Evolutionary conservation across 2,329 filamentous ascomycete species (phyloP), one percentile per base, ranked within the genome.

Genomic region (Aspergillus sp.): DNA sequence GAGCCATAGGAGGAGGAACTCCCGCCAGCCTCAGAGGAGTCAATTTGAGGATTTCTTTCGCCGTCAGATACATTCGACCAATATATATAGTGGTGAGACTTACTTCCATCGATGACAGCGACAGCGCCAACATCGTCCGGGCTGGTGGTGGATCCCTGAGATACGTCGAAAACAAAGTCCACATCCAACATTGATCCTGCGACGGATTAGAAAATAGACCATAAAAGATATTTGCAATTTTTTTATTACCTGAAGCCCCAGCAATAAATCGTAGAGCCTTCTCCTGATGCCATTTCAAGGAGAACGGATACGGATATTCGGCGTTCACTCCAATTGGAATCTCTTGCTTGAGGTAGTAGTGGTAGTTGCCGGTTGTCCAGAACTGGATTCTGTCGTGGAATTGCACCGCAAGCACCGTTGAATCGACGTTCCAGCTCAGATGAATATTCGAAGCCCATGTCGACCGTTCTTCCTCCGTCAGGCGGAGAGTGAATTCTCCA

Each of bases 331-430:
- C 68, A 6, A 83, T 78, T 6, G 80, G 77, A 6, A 97, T 82
- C 72, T 97, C 92, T 74, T 97, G 92, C 79, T 99, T 99, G 15
- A 99, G 82, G 74, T 98, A 98, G 86, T 95, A 99, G 73, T 98
- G 91, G 68, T 99, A 99, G 74, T 99, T 99, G 19, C 92, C 91
- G 84, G 90, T 97, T 0, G 92, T 97, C 95, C 95, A 99, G 1
- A 99, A 80, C 72, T 99, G 95, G n/a, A 95, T 80, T 58, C 87
- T 84, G 65, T 92, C 86, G 32, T 81, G 80, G 67, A 93, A 86
- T 1, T 86, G 82, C n/a, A 97, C 88, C 5, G 94, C 92, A 49
- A 99, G 82, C 0, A 97, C 91, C 1, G 89, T 94, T 0, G 95
- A 99, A 73, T 99, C 94, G 4, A 87, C 84, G 72, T 97, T 99